Base-by-base conservation (phyloP, 441 rosid species). In the Melastoma candidum region DNA sequence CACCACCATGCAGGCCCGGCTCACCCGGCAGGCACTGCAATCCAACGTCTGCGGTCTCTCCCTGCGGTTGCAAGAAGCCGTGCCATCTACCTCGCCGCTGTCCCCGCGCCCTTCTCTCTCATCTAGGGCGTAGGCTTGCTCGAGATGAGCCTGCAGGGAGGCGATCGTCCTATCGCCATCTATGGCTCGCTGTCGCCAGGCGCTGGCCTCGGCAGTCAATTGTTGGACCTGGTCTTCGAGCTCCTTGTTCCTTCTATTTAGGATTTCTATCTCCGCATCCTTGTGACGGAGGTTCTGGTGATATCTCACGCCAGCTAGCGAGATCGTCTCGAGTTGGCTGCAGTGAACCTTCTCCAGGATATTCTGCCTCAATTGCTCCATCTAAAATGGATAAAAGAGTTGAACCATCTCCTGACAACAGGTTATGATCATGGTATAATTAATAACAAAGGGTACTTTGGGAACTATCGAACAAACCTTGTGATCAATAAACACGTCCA, bases 91-190 rank as follows among this genome's bases (percentile, higher is more conserved):
- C 77, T 87, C 95, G 32, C 96, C 7, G 36, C 36, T 90, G 64
- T 87, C 96, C 48, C 98, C 98, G 24, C 95, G 84, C 47, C 95
- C 98, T 74, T 90, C 98, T 56, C 81, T 81, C 56, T 88, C 79
- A 22, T 81, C 92, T 75, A 78, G 75, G 62, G 81, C 81, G 47
- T 81, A 73, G 48, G 75, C 82, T 54, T 80, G 86, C 53, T 87
- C 85, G 22, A 90, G 90, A 66, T 81, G 80, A 55, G 67, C 65
- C 72, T 79, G 78, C 47, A 87, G 82, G 39, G 81, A 73, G 39
- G 71, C 72, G 46, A 85, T 77, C 90, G 84, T 72, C 71, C 80
- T 78, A 67, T 90, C 96, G 48, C 73, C 78, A 66, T 73, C 78
- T 59, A 65, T 75, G 56, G 90, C 95, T 27, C 79, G 77, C 48